phyloP scores from a whole-genome alignment of 805 yeast genomes.

The Saccharomyces jurei region DNA sequence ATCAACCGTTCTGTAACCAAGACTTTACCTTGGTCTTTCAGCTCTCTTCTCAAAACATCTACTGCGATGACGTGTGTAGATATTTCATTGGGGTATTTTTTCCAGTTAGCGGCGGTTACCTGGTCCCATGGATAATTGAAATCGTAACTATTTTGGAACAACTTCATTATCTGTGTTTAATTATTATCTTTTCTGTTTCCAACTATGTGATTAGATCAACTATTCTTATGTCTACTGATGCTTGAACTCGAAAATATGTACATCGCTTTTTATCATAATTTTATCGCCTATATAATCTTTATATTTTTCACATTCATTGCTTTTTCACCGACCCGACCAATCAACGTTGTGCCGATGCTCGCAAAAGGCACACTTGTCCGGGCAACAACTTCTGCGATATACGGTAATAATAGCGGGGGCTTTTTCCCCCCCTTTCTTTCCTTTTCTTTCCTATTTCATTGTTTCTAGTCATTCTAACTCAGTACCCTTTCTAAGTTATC shows the following conservation, averaged over 20 bases:
- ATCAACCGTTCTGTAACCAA: slow-evolving; percentile 79
- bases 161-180: slow-evolving; percentile 46
- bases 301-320: neutral
- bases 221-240: neutral
- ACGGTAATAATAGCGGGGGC: neutral
- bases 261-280: neutral
- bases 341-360: neutral
- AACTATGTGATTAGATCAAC: neutral
- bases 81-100: slow-evolving; percentile 89
- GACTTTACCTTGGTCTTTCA: slow-evolving; percentile 44
- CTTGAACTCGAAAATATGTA: neutral
- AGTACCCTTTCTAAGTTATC: slow-evolving; percentile 48
- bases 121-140: slow-evolving; percentile 89
- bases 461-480: slow-evolving; percentile 16
- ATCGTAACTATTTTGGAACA: slow-evolving; percentile 60
- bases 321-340: neutral
- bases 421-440: slow-evolving; percentile 1
- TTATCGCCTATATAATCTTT: neutral
- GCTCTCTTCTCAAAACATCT: slow-evolving; percentile 71
- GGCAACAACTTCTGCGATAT: neutral
- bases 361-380: neutral
- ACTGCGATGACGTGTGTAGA: slow-evolving; percentile 91
- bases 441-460: slow-evolving; percentile 1
- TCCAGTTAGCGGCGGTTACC: slow-evolving; percentile 95
- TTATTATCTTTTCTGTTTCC: neutral